These are phyloP conservation scores for Clitopilus hobsonii DNA, from an alignment of 768 basidiomycete species.

Conservation along the genomic window DNA sequence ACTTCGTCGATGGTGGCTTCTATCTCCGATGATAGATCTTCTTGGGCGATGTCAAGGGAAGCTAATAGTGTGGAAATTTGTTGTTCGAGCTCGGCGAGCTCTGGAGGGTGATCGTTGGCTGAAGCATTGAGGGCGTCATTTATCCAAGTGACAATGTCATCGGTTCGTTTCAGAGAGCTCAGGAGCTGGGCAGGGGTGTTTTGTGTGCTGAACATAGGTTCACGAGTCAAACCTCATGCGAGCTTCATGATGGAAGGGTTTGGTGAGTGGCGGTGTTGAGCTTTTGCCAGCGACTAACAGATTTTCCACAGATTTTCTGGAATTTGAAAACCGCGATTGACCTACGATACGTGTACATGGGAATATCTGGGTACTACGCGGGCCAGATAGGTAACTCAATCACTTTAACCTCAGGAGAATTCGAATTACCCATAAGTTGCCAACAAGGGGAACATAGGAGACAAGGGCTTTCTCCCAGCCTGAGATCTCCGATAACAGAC, in stretches of 20 bases:
- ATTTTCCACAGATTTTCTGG: too few relatives aligned
- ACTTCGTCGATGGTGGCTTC: constrained; percentile 92
- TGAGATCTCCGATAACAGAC: constrained; percentile 64
- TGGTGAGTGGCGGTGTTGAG: not conserved
- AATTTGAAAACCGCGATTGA: not conserved
- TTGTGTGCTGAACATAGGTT: constrained; percentile 15
- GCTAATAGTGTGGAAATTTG: constrained; percentile 72
- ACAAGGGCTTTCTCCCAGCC: constrained; percentile 77
- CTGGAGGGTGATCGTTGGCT: constrained; percentile 25
- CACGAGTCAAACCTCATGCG: too few relatives aligned
- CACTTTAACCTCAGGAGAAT: constrained; percentile 40
- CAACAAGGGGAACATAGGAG: constrained; percentile 72
- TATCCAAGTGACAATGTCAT: constrained; percentile 67
- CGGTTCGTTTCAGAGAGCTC: constrained; percentile 53
- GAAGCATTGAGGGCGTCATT: constrained; percentile 51
- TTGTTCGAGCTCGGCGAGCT: constrained; percentile 62
- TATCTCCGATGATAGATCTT: constrained; percentile 83
- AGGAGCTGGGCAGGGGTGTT: constrained; percentile 33
- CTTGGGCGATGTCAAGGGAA: constrained; percentile 78
- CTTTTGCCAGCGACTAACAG: not conserved
- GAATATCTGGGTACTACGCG: constrained; percentile 2
- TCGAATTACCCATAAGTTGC: constrained; percentile 58
- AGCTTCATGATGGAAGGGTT: not conserved
- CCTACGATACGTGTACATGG: not conserved
- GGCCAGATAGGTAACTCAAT: constrained; percentile 45